Base-by-base conservation (phyloP, 805 yeast species). In the Ogataea methylovora region DNA sequence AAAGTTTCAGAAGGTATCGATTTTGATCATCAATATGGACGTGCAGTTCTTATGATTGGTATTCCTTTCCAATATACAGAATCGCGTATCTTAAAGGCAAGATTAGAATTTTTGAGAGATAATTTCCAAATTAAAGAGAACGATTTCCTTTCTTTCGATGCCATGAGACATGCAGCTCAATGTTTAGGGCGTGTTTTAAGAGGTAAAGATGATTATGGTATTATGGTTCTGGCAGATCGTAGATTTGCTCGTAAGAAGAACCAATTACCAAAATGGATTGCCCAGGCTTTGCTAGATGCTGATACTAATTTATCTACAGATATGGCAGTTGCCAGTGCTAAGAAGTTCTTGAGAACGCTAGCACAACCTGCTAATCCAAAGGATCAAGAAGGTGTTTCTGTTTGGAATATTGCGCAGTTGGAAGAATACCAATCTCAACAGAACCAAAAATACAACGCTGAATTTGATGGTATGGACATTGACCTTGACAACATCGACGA, bases 131-230 rank as follows among this genome's bases (percentile, higher is more conserved):
- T 92, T 36, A 72, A 86, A 43, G 98, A 92, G 51, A 87, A 85
- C 52, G 98, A 92, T 51, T 92, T 92, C 54, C 56, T 92, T 25
- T 88, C 97, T 9, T 92, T 92, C 68, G 99, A 92, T 60, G 99
- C 99, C 11, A 92, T 92, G 98, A 76, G 99, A 53, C 99, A 92
- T 62, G 99, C 97, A 4, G 97, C 99, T 0, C 99, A 92, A 58
- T 92, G 99, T 61, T 62, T 92, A 51, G 99, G 99, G 9, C 77
- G 99, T 54, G 98, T 92, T 35, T 64, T 92, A 42, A 76, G 99
- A 64, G 99, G 99, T 45, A 92, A 92, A 56, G 97, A 92, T 53
- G 99, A 92, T 64, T 92, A 92, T 57, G 99, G 99, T 42, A 83
- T 92, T 46, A 92, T 92, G 99, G 97, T 92, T 28, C 62, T 92